Evolutionary conservation across 805 yeast genomes (phyloP), one percentile per base, ranked within the genome.

Genomic region (Yarrowia sp.): DNA sequence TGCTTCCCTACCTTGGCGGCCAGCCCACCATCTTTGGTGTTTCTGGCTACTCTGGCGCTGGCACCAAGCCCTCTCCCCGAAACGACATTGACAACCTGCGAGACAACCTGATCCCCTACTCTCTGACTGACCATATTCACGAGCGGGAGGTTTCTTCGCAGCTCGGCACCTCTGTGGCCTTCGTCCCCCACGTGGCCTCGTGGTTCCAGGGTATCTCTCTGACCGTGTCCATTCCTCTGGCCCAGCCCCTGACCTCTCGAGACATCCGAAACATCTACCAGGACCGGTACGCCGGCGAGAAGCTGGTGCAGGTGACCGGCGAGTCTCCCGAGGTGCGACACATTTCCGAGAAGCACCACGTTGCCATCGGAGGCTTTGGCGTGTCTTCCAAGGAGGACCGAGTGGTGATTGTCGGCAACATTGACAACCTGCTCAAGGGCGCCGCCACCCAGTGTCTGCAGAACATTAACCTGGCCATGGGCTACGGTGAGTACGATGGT

Each of bases 151-250:
- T 96, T 70, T 90, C 97, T 49, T 75, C 83, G 15, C 93, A 89
- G 72, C 82, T 95, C 70, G 96, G 96, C 2, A 79, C 81, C 50
- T 85, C 86, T 40, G 92, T 95, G 61, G 94, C 97, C 4, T 95
- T 95, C 78, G 86, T 90, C 71, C 99, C 99, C 20, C 99, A 95
- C 75, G 99, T 95, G 69, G 99, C 98, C 2, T 96, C 90, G 77
- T 95, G 99, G 99, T 95, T 95, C 87, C 98, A 96, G 80, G 99
- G 99, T 73, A 95, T 95, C 72, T 84, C 97, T 1, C 90, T 90
- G 74, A 94, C 99, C 20, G 88, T 95, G 67, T 87, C 92, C 49
- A 90, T 95, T 69, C 99, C 99, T 65, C 85, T 95, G 75, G 50
- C 64, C 9, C 82, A 86, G 66, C 81, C 83, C 47, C 80, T 93